Evolutionary conservation across 2,329 filamentous ascomycete species (phyloP), one percentile per base, ranked within the genome.

Genomic region (Diaporthe amygdali): DNA sequence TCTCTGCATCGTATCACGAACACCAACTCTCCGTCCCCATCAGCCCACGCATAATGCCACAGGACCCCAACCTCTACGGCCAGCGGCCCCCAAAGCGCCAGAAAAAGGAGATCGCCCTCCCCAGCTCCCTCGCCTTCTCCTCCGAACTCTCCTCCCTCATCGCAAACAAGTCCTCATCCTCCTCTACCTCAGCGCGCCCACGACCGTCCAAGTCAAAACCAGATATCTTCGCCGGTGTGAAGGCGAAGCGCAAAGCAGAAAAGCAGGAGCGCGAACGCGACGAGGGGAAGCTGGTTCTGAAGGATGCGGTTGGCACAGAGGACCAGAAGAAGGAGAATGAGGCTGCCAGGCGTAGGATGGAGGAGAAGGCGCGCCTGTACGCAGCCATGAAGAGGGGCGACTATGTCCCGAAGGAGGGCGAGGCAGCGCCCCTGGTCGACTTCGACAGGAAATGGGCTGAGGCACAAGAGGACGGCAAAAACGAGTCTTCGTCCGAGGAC

Each of bases 381-480:
- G 91, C 93, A 8, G 93, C 94, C 46, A 92, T 99, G 90, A 97
- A 97, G 82, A 89, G 93, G 41, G 95, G 96, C n/a, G 92, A 97
- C 78, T 91, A 94, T 81, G 85, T 94, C n/a, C 85, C 88, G 20
- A 87, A 88, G 69, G 89, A 93, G 75, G 89, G 92, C 78, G 85
- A 89, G 76, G 84, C 89, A 51, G 89, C 91, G 75, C 87, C 89
- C 30, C 88, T 97, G 32, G 92, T 99, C 3, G 96, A 99, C 83
- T 99, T 99, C 81, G 96, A 98, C 82, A 88, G 92, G 72, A 99
- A 98, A 83, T 98, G 96, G 95, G 94, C 93, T 0, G 94, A 97
- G 78, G 84, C 85, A 30, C 85, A 91, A 68, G 92, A 79, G 73
- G 77, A 80, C 30, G 79, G 80, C n/a, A 75, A 78, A 1, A 76